Base-by-base conservation (phyloP, 177 flowering plant species). In the Tripterygium wilfordii region DNA sequence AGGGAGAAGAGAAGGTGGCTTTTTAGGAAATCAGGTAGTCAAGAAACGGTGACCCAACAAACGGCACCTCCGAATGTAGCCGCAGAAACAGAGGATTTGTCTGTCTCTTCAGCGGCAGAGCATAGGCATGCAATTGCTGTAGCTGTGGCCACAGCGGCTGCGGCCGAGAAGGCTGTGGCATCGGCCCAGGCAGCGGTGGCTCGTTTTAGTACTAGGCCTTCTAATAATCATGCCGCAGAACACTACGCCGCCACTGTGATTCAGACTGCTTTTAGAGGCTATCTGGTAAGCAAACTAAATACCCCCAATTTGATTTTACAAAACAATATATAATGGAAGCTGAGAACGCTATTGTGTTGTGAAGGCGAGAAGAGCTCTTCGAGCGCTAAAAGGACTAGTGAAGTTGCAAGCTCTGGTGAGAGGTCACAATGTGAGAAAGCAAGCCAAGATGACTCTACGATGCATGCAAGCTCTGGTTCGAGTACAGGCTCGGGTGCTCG, bases 231-330 rank as follows among this genome's bases (percentile, higher is more conserved):
- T n/a, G 36, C 57, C 14, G 70, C 62, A 49, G 79, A 76, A 23
- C 57, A 72, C 33, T 51, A 53, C 37, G 78, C 84, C 16, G 83
- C 95, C 29, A 45, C 74, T 22, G 53, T 73, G 45, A 82, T 92
- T 57, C 98, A 92, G 52, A 86, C 95, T 0, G 82, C 94, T 54
- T 88, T 88, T 55, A 76, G 96, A 82, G 94, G 95, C 16, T 88
- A 81, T 45, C 64, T 91, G 74, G 98, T 89, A 66, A 65, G 62
- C 3, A n/a, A n/a, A n/a, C n/a, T n/a, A n/a, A n/a, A n/a, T n/a
- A n/a, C n/a, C n/a, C n/a, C n/a, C n/a, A n/a, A n/a, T n/a, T n/a
- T n/a, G n/a, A n/a, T n/a, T n/a, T n/a, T n/a, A n/a, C n/a, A n/a
- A n/a, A n/a, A n/a, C n/a, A n/a, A n/a, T n/a, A n/a, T n/a, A n/a